phyloP scores from a whole-genome alignment of 2,329 filamentous ascomycete species.

The Hypoxylon sp. region DNA sequence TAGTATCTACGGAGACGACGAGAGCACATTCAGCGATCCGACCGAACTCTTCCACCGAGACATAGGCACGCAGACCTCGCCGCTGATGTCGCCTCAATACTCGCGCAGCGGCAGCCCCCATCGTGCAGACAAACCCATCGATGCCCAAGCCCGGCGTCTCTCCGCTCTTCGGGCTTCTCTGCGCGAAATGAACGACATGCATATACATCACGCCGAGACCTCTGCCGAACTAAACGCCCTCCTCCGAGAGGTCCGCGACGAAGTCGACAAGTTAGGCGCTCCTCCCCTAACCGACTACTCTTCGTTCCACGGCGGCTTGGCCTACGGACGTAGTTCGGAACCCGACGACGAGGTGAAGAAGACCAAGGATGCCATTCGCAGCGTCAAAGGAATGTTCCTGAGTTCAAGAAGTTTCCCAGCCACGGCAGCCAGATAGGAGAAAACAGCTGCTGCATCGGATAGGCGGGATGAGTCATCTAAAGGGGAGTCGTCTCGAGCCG shows the following conservation, averaged over 20 bases:
- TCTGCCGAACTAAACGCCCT: slow-evolving; percentile 67
- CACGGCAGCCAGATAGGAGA: slow-evolving; percentile 52
- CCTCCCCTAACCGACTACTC: slow-evolving; percentile 57
- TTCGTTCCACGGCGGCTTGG: slow-evolving; percentile 58
- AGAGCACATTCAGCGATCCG: slow-evolving; percentile 73
- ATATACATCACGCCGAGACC: slow-evolving; percentile 62
- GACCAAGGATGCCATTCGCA: slow-evolving; percentile 80
- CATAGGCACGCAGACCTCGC: slow-evolving; percentile 81
- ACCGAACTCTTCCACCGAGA: slow-evolving; percentile 87
- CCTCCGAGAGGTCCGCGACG: slow-evolving; percentile 73
- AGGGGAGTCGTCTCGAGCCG: not conserved
- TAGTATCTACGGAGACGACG: slow-evolving; percentile 53
- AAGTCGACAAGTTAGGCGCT: slow-evolving; percentile 74
- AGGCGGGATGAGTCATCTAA: not conserved
- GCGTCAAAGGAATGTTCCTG: slow-evolving; percentile 83
- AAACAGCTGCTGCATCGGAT: not conserved
- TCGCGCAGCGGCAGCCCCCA: slow-evolving; percentile 10
- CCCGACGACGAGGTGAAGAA: slow-evolving; percentile 79
- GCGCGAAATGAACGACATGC: slow-evolving; percentile 61
- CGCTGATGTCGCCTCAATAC: slow-evolving; percentile 57
- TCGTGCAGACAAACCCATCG: slow-evolving; percentile 51
- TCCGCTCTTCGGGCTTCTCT: slow-evolving; percentile 60
- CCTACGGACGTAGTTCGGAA: slow-evolving; percentile 62
- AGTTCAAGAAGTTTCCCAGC: slow-evolving; percentile 81
- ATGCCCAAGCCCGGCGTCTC: slow-evolving; percentile 61